A percentile compares a stretch with the other conserved stretches of the same genome.
These are phyloP conservation scores for Kockiozyma suomiensis DNA, from an alignment of 805 yeast genomes.

Conservation along the genomic window DNA sequence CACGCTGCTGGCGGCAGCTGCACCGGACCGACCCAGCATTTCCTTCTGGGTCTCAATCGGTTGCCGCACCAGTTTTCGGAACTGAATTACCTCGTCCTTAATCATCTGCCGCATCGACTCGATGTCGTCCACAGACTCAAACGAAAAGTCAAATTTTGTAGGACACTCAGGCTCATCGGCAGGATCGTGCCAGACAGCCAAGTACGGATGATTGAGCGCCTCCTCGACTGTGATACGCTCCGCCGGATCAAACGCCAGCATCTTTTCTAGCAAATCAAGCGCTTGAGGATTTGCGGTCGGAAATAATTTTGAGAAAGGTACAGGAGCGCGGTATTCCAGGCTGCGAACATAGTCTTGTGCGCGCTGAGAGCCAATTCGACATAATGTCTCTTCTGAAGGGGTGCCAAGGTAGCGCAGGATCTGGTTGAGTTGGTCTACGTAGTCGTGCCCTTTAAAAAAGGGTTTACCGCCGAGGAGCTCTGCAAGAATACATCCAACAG, in stretches of 20 bases:
- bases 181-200: conserved; percentile 90
- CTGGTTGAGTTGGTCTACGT: conserved; percentile 90
- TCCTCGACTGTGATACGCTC: conserved; percentile 84
- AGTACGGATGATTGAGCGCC: conserved; percentile 86
- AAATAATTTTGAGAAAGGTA: conserved; percentile 69
- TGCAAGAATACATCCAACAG: conserved; percentile 95
- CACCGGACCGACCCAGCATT: conserved; percentile 42
- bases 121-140: conserved; percentile 82
- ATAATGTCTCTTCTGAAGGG: conserved; percentile 72
- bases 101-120: conserved; percentile 75
- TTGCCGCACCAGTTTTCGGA: conserved; percentile 78
- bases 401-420: conserved; percentile 89
- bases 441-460: conserved; percentile 91
- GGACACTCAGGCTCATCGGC: conserved; percentile 80
- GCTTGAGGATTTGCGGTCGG: conserved; percentile 87
- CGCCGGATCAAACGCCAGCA: conserved; percentile 86
- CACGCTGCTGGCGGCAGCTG: conserved; percentile 16
- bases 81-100: conserved; percentile 72
- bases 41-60: conserved; percentile 63
- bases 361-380: conserved; percentile 76
- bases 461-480: conserved; percentile 91
- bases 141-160: conserved; percentile 79
- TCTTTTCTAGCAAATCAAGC: conserved; percentile 70
- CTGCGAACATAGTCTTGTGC: conserved; percentile 87
- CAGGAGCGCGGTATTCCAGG: conserved; percentile 77